phyloP scores from a whole-genome alignment of 345 rosid genomes.

The Tarenaya hassleriana region DNA sequence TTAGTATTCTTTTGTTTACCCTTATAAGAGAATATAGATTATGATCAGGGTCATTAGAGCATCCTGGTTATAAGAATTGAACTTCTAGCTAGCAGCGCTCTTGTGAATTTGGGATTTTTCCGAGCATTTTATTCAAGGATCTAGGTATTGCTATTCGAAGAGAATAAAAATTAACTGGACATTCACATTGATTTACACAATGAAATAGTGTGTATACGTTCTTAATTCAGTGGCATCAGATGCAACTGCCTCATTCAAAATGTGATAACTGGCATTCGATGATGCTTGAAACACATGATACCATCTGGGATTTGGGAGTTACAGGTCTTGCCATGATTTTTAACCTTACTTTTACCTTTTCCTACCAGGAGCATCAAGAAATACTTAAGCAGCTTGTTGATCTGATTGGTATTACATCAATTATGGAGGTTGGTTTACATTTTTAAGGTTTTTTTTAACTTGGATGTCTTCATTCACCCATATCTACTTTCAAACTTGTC shows the following conservation, averaged over 20 bases:
- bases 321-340: conserved; percentile 10
- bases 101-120: conserved; percentile 10
- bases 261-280: conserved; percentile 1
- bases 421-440: conserved; percentile 75
- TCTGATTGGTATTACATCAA: conserved; percentile 84
- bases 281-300: conserved; percentile 10
- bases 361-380: conserved; percentile 66
- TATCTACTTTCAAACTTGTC: conserved; percentile 10
- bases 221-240: conserved; percentile 13
- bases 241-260: conserved; percentile 2
- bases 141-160: too few relatives aligned
- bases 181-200: too few relatives aligned
- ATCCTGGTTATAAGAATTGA: conserved; percentile 2
- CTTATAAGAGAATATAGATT: background rate
- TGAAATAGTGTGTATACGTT: too few relatives aligned
- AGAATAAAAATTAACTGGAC: too few relatives aligned
- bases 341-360: conserved; percentile 19
- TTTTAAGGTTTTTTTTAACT: conserved; percentile 12
- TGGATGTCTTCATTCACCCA: background rate
- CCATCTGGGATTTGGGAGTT: conserved; percentile 9
- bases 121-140: conserved; percentile 3
- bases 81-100: conserved; percentile 14
- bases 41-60: too few relatives aligned
- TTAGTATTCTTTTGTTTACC: conserved; percentile 1
- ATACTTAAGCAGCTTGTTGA: conserved; percentile 66